Evolutionary conservation across 2,329 filamentous ascomycete species (phyloP).

Genomic region (Aspergillus hiratsukae): DNA sequence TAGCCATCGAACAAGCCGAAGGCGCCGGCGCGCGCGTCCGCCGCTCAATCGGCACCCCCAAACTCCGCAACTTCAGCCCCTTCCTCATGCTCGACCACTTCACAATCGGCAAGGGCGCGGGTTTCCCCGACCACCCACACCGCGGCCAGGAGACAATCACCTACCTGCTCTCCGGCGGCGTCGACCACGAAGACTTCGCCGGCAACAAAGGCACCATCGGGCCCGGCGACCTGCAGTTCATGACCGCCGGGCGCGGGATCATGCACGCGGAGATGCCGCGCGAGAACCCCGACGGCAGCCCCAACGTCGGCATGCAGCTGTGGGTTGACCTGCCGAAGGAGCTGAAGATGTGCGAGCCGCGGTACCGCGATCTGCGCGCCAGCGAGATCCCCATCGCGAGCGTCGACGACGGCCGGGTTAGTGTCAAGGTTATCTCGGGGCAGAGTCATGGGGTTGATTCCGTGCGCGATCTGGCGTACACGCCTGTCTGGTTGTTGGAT

Average conservation of each 20-base stretch:
- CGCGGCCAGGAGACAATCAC: slow-evolving; percentile 87
- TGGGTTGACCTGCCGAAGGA: slow-evolving; percentile 87
- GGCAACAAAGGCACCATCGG: slow-evolving; percentile 80
- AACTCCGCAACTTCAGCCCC: slow-evolving; percentile 80
- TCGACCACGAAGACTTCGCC: slow-evolving; percentile 90
- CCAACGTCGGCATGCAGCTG: slow-evolving; percentile 84
- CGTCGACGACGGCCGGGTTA: slow-evolving; percentile 67
- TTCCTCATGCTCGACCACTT: slow-evolving; percentile 98
- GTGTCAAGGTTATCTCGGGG: slow-evolving; percentile 86
- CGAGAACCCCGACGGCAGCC: slow-evolving; percentile 67
- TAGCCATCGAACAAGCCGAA: slow-evolving; percentile 80
- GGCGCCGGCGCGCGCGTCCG: slow-evolving; percentile 83
- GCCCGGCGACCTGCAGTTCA: slow-evolving; percentile 91
- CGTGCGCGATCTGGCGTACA: slow-evolving; percentile 87
- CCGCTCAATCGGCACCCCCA: slow-evolving; percentile 78
- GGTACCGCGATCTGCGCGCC: slow-evolving; percentile 80
- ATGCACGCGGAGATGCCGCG: slow-evolving; percentile 95
- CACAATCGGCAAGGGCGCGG: slow-evolving; percentile 70
- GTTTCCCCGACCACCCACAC: slow-evolving; percentile 83
- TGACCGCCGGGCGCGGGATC: slow-evolving; percentile 89
- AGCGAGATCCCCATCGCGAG: slow-evolving; percentile 73
- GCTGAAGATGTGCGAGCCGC: slow-evolving; percentile 83
- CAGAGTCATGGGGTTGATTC: slow-evolving; percentile 79
- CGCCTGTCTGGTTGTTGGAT: slow-evolving; percentile 94
- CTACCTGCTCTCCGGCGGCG: slow-evolving; percentile 77